Base-by-base conservation (phyloP, 768 basidiomycete species). In the Dictyophora rubrovolvata region DNA sequence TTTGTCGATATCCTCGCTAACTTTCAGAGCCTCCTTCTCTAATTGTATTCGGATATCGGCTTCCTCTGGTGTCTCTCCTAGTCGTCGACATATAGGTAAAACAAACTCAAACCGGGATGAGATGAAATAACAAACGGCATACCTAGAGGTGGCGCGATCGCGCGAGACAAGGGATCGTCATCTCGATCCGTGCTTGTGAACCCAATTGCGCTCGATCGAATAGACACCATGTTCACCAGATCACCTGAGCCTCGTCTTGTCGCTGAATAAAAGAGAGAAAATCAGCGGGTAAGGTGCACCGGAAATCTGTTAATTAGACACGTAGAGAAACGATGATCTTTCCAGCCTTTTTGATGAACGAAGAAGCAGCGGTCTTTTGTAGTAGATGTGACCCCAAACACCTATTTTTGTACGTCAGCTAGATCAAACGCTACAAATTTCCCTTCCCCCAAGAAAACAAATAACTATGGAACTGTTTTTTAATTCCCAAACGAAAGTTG, bases 1-100 rank as follows among this genome's bases (percentile, higher is more conserved):
- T 66, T 89, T 87, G 71, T 92, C 89, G 65, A 92, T 92, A 69
- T 80, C 79, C 60, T 92, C 89, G 54, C 86, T 89, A 62, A 87
- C 73, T 54, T 82, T 80, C 68, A 83, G 84, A 2, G 89, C 88
- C 14, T 33, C 49, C 1, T 36, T 33, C 34, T 59, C 57, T 18
- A 16, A 18, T 9, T 9, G 48, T 6, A 51, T 51, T 34, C 57
- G 48, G 14, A 36, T 36, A 62, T 90, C 86, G 0, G 82, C 82
- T 71, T 92, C 88, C 37, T 75, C 70, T 62, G 77, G 72, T 89
- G 82, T 37, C 70, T 63, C 53, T 75, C 73, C 53, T 85, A 82
- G 67, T 90, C 83, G 0, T 71, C 66, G 1, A 84, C 83, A 0
- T 84, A 81, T 74, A 92, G 87, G 33, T 78, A 69, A n/a, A 74